Percentiles rank a stretch among this genome's conserved stretches.
These are phyloP conservation scores for Oryza officinalis DNA, from an alignment of 176 grass and related monocot genomes.

Conservation along the genomic window DNA sequence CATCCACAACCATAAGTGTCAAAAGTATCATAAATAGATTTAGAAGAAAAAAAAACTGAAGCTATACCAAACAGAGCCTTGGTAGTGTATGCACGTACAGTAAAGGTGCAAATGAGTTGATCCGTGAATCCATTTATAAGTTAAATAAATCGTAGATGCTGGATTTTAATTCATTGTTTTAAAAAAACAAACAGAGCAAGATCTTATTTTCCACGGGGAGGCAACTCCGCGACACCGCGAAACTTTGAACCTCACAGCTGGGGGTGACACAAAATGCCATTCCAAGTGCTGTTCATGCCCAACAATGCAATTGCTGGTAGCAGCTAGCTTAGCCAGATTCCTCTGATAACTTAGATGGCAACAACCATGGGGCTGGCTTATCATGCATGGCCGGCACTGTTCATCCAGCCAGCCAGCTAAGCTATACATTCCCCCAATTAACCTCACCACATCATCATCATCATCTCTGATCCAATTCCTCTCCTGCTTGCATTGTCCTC, in stretches of 20 bases:
- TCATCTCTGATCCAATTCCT: neutral
- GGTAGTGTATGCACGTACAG: too few species aligned
- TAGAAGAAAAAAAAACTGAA: too few species aligned
- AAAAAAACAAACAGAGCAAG: too few species aligned
- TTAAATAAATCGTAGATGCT: too few species aligned
- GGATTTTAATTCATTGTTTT: too few species aligned
- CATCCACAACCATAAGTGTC: neutral
- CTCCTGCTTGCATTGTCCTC: neutral
- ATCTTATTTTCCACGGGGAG: neutral
- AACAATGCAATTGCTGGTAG: neutral
- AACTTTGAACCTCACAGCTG: neutral
- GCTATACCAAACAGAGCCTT: too few species aligned
- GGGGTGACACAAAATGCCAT: neutral
- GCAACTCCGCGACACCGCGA: neutral
- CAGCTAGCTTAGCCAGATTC: neutral
- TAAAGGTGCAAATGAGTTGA: too few species aligned
- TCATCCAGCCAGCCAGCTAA: neutral
- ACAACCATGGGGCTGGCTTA: slow-evolving; percentile 1
- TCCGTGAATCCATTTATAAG: too few species aligned
- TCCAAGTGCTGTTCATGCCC: neutral
- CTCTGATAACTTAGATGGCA: neutral
- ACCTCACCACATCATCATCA: neutral
- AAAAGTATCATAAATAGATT: neutral
- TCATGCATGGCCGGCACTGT: neutral
- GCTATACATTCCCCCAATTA: neutral